A percentile compares a stretch with the other conserved stretches of the same genome.
Conservation (phyloP, 129 eudicot species). For the Arctium minus region DNA sequence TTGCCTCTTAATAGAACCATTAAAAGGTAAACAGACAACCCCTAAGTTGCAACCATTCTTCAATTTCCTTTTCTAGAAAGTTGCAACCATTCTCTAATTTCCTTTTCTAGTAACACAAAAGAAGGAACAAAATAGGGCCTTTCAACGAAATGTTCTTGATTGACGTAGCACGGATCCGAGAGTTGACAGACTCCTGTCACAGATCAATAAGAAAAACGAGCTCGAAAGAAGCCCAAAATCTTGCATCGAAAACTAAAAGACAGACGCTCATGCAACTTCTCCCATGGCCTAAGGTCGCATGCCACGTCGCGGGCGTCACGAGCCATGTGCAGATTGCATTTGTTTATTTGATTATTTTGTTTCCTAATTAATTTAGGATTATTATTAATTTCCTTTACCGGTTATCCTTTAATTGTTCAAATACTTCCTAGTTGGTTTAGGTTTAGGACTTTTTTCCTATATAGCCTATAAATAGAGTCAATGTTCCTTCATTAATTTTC, state of each 20-base stretch:
- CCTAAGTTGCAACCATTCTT: not conserved
- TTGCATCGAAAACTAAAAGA: not conserved
- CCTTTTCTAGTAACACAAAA: too few species aligned
- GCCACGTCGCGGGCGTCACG: too few species aligned
- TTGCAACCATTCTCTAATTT: too few species aligned
- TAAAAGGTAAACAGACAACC: too few species aligned
- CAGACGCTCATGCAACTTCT: not conserved
- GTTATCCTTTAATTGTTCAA: not conserved
- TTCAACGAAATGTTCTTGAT: not conserved
- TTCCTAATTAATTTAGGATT: not conserved
- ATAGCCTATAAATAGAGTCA: not conserved
- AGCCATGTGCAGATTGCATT: too few species aligned
- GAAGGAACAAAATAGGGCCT: too few species aligned
- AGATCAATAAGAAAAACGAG: not conserved
- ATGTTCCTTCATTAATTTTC: too few species aligned
- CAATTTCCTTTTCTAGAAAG: not conserved
- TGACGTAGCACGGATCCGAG: not conserved
- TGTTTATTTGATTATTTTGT: not conserved
- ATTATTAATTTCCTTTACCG: not conserved
- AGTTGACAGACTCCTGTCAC: not conserved
- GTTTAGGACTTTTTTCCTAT: not conserved
- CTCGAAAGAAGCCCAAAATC: not conserved
- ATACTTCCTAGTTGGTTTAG: not conserved
- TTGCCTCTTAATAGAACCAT: too few species aligned
- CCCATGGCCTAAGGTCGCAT: not conserved